Evolutionary conservation across 305 asterid genomes (phyloP).

Genomic region (Fraxinus velutina): DNA sequence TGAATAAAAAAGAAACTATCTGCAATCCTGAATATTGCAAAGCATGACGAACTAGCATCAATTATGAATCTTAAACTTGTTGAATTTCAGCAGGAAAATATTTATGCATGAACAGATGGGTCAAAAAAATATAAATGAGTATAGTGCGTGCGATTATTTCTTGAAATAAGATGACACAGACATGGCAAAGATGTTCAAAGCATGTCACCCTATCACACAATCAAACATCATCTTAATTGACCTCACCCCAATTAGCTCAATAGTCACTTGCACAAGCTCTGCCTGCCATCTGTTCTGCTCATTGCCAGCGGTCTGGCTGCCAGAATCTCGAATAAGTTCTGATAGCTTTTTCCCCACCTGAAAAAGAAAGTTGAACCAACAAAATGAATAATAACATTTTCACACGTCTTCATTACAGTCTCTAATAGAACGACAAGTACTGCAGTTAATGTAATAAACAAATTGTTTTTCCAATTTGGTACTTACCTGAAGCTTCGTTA

Average conservation of each 20-base stretch:
- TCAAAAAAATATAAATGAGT: not conserved
- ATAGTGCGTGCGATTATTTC: not conserved
- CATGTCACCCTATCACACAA: not conserved
- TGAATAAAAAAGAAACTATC: not conserved
- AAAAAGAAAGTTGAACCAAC: conserved; percentile 25
- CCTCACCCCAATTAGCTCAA: conserved; percentile 90
- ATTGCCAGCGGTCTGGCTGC: conserved; percentile 71
- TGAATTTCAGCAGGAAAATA: not conserved
- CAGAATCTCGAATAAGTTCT: conserved; percentile 94
- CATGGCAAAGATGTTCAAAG: not conserved
- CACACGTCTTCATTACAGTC: not conserved
- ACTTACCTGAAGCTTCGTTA: conserved; percentile 91
- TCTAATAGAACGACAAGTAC: not conserved
- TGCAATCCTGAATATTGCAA: not conserved
- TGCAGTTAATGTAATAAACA: not conserved
- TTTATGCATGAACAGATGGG: not conserved
- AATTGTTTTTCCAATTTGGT: not conserved
- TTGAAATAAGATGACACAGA: not conserved
- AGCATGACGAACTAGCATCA: not conserved
- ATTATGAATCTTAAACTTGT: not conserved
- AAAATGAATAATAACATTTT: not conserved
- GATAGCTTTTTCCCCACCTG: conserved; percentile 91
- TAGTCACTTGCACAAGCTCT: conserved; percentile 88
- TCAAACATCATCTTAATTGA: not conserved
- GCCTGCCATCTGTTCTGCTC: conserved; percentile 96